Base-by-base conservation (phyloP, 208 protist genomes). In the Giardia muris region DNA sequence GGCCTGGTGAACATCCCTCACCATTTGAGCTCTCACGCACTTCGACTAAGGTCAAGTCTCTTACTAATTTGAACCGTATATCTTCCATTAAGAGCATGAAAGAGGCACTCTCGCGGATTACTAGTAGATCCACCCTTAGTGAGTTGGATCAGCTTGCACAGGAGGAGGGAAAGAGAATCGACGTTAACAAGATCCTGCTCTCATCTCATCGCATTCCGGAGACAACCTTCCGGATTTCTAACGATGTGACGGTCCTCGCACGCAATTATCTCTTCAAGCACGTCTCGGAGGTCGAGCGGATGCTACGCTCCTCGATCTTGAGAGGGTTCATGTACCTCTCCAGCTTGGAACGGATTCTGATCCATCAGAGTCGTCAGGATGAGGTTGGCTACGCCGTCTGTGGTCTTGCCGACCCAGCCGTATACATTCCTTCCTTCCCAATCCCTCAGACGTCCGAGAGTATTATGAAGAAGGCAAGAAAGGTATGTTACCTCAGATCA, bases 371-470 rank as follows among this genome's bases (percentile, higher is more conserved):
- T 45, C 3, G 3, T 89, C 19, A 4, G 42, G 42, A 89, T 43
- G 19, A 89, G 42, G 42, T 89, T 45, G 86, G 86, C 86, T 4
- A 89, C 3, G 86, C 86, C 86, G 86, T 89, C 4, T 89, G 86
- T 43, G 86, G 86, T 43, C 86, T 89, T 10, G 19, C 4, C 4
- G 86, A 89, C 86, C 4, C 4, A 4, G 19, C 4, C 86, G 3
- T 89, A 10, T 43, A 45, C 86, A 43, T 89, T 22, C 39, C 3
- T 43, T 89, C 86, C 86, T 45, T 89, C 86, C 86, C 86, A 4
- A 43, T 89, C 19, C 86, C 86, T 46, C 4, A 4, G 3, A 89
- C 19, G 39, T 4, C 86, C 4, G 19, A 43, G 86, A 4, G 19
- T 43, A 89, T 43, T 43, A 89, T 89, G 42, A 43, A 22, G 4